A percentile compares a stretch with the other conserved stretches of the same genome.
Conservation (phyloP, 805 yeast species). For the Jamesozyma piceae region DNA sequence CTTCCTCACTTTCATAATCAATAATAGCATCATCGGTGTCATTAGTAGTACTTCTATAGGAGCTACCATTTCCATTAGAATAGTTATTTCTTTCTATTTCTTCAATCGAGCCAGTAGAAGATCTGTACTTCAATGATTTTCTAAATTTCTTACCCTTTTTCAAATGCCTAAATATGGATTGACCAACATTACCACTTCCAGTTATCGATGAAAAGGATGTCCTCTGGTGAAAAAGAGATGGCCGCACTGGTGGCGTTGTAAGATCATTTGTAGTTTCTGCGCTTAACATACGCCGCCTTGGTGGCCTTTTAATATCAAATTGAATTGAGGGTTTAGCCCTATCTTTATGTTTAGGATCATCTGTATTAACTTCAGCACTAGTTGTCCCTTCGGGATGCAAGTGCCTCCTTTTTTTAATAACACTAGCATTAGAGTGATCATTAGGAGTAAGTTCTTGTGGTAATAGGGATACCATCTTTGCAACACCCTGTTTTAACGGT, state of each 20-base stretch:
- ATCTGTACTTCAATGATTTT: conserved; percentile 12
- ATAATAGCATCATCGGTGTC: conserved; percentile 20
- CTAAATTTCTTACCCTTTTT: conserved; percentile 16
- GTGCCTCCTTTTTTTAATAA: no score
- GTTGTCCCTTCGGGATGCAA: no score
- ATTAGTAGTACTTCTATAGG: not conserved
- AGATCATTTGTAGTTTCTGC: conserved; percentile 2
- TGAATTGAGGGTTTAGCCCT: conserved; percentile 18
- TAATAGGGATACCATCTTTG: not conserved
- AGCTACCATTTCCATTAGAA: not conserved
- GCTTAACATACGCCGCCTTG: conserved; percentile 8
- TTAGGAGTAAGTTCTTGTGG: not conserved
- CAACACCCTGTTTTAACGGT: not conserved
- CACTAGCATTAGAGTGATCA: not conserved
- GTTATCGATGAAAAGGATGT: not conserved
- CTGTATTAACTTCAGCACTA: conserved; percentile 1
- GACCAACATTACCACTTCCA: not conserved
- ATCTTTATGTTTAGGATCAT: not conserved
- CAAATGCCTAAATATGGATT: conserved; percentile 9
- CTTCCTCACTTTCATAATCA: conserved; percentile 23
- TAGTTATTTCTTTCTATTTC: conserved; percentile 1
- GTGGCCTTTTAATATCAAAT: conserved; percentile 22
- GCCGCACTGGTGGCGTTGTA: not conserved
- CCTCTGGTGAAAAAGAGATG: not conserved
- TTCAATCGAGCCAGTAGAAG: conserved; percentile 15